Percentiles rank a stretch among this genome's conserved stretches.
Evolutionary conservation across 768 basidiomycete genomes (phyloP).

Genomic region (Suillus ampliporus): DNA sequence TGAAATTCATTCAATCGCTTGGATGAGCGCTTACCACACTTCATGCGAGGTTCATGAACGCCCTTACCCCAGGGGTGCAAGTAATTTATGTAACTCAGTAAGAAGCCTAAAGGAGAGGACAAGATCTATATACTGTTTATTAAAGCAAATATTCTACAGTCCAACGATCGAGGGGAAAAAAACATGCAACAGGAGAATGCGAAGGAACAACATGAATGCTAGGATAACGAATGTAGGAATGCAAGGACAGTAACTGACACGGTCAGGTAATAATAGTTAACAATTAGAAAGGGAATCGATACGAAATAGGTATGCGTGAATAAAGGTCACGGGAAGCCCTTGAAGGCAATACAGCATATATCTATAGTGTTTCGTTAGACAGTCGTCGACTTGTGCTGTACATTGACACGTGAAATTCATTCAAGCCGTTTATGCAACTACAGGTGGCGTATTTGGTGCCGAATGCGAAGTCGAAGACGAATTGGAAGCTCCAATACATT

Average conservation of each 20-base stretch:
- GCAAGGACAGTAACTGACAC: conserved; percentile 9
- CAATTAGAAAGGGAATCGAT: conserved; percentile 6
- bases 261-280: conserved; percentile 7
- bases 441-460: conserved; percentile 4
- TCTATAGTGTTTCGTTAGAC: neutral
- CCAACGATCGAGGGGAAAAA: neutral
- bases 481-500: conserved; percentile 22
- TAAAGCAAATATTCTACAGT: conserved; percentile 6
- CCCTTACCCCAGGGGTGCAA: neutral
- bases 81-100: neutral
- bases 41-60: conserved; percentile 1
- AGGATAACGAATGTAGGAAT: neutral
- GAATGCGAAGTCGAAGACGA: conserved; percentile 4
- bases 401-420: conserved; percentile 3
- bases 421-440: conserved; percentile 1
- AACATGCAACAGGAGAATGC: neutral
- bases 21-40: conserved; percentile 9
- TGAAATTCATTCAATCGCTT: neutral
- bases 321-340: neutral
- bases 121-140: conserved; percentile 4
- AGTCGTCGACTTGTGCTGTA: neutral
- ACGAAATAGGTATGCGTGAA: conserved; percentile 2
- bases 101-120: neutral
- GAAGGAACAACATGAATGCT: neutral
- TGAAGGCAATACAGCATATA: neutral